Evolutionary conservation across 208 protist species (phyloP).

Genomic region (Entamoeba nuttalli): DNA sequence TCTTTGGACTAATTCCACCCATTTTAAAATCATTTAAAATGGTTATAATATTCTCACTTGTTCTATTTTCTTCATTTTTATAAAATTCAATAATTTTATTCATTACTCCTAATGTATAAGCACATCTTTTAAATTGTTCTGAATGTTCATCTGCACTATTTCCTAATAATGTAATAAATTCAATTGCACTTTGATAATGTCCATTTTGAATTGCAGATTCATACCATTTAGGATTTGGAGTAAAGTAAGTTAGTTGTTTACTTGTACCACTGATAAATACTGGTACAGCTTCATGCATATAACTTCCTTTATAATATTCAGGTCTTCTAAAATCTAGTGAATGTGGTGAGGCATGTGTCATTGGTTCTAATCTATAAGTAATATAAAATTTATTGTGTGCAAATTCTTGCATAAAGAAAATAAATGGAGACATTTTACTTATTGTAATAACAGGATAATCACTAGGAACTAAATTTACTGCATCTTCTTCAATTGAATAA

Average conservation of each 20-base stretch:
- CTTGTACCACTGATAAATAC: background rate
- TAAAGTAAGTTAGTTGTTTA: background rate
- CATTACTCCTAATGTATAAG: background rate
- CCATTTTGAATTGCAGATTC: background rate
- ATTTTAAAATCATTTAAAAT: background rate
- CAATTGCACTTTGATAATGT: background rate
- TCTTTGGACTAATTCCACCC: background rate
- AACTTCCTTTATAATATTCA: background rate
- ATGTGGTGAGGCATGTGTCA: background rate
- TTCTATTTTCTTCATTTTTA: background rate
- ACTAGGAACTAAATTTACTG: background rate
- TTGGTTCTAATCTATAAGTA: background rate
- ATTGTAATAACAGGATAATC: background rate
- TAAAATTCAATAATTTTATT: background rate
- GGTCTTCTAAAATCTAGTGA: background rate
- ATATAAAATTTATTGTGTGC: background rate
- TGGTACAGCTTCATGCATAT: background rate
- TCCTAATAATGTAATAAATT: background rate
- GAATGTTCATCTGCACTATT: background rate
- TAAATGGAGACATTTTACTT: background rate
- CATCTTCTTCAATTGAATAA: background rate
- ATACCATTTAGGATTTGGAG: background rate
- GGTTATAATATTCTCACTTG: background rate
- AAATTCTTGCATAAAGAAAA: background rate
- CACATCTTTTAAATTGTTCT: background rate